These are phyloP conservation scores for Pseudocercospora fuligena DNA, from an alignment of 2,329 filamentous ascomycete genomes.

Conservation along the genomic window DNA sequence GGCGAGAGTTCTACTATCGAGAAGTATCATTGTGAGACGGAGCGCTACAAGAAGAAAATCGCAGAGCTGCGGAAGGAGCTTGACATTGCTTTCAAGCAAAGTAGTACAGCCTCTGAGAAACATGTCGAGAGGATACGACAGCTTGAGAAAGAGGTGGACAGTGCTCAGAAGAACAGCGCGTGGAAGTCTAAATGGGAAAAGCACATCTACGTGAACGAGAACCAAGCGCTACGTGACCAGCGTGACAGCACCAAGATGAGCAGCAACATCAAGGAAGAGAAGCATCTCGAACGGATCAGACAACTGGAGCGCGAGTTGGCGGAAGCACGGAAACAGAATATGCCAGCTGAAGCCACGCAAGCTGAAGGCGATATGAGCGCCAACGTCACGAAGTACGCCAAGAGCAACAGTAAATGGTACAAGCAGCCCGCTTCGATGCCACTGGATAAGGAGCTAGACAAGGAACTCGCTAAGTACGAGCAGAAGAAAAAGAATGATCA, in stretches of 20 bases:
- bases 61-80: constrained; percentile 30
- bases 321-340: constrained; percentile 5
- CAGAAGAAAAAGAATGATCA: constrained; percentile 36
- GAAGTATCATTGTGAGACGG: constrained; percentile 23
- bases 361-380: constrained; percentile 46
- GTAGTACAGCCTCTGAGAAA: constrained; percentile 27
- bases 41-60: constrained; percentile 31
- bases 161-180: constrained; percentile 16
- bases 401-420: constrained; percentile 43
- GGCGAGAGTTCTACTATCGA: constrained; percentile 20
- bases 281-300: constrained; percentile 26
- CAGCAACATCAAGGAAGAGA: constrained; percentile 27
- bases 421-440: constrained; percentile 38
- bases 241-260: constrained; percentile 30
- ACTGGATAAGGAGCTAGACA: constrained; percentile 14
- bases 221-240: constrained; percentile 27
- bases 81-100: constrained; percentile 32
- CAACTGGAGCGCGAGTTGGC: constrained; percentile 27
- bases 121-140: constrained; percentile 29
- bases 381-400: constrained; percentile 43
- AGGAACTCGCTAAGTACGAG: constrained; percentile 20
- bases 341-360: constrained; percentile 29
- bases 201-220: constrained; percentile 29
- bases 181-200: constrained; percentile 17
- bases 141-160: constrained; percentile 29